Conservation (phyloP, 169 alveolate species). For the Plasmodium falciparum region DNA sequence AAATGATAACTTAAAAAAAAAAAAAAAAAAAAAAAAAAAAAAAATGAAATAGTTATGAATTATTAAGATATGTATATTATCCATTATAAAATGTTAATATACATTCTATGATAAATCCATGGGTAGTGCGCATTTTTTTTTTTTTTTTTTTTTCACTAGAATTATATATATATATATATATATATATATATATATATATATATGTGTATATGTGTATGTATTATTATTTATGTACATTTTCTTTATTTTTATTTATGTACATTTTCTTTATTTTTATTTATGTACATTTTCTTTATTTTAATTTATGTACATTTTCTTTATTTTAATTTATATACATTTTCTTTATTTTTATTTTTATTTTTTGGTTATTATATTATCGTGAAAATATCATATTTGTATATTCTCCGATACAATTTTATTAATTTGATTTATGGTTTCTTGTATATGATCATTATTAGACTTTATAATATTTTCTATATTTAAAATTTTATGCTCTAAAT, state of each 20-base stretch:
- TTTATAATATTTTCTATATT: conserved; percentile 28
- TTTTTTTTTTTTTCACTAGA: too few species aligned
- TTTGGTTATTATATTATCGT: neutral
- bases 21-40: conserved; percentile 4
- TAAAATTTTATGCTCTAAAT: conserved; percentile 40
- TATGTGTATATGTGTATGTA: too few species aligned
- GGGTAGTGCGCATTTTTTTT: too few species aligned
- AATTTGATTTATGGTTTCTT: conserved; percentile 43
- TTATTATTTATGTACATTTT: too few species aligned
- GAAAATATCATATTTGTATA: neutral
- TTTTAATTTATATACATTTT: neutral
- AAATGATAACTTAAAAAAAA: neutral
- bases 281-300: neutral
- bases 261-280: neutral
- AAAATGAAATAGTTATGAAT: neutral
- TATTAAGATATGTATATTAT: too few species aligned
- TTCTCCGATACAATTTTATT: conserved; percentile 22
- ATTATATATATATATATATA: too few species aligned
- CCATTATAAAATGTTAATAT: too few species aligned
- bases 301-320: neutral
- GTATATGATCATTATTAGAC: conserved; percentile 36
- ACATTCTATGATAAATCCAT: too few species aligned
- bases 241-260: too few species aligned
- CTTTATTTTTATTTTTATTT: neutral
- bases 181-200: too few species aligned